Evolutionary conservation across 371 early-diverging fungal genomes (phyloP), one percentile per base, ranked within the genome.

Genomic region (Mucor lusitanicus): DNA sequence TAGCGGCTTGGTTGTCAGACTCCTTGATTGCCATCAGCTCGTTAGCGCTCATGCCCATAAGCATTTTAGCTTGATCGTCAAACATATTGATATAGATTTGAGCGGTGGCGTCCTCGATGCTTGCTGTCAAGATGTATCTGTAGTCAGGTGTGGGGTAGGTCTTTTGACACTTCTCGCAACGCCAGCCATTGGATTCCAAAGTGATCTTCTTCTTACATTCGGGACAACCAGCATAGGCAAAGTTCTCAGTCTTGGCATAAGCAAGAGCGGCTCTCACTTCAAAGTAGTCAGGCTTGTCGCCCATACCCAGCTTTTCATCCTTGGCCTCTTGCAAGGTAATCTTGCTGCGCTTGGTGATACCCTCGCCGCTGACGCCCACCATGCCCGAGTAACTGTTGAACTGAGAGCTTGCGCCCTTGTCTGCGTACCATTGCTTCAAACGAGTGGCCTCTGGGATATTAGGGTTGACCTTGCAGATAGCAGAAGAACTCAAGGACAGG

Each of bases 81-180:
- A 99, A 99, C 12, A 87, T 85, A 64, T 89, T 87, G 25, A 95
- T 62, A 93, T 94, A 99, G 21, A 84, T 66, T 63, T 92, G 90
- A 17, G 94, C 93, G 0, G 95, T 90, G 53, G 87, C 79, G 73
- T 99, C 99, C 64, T 87, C 76, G 21, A 94, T 79, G 65, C 85
- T 87, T 42, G 90, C 46, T 3, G 86, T 81, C 65, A 94, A 72
- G 53, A 98, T 88, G 74, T 96, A 99, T 69, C 92, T 88, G 81
- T 94, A 93, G 0, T 86, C 78, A 6, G 96, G 96, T 0, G 73
- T 74, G 3, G 85, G 85, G 68, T 74, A 90, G 1, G 77, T 67
- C 61, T 82, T 83, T 68, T 90, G 81, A 76, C 99, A 98, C 72
- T 95, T 96, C 67, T 97, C 98, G 75, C 99, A 99, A 46, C 94